Base-by-base conservation (phyloP, 2,329 filamentous ascomycete genomes). In the Penicillium sp. region DNA sequence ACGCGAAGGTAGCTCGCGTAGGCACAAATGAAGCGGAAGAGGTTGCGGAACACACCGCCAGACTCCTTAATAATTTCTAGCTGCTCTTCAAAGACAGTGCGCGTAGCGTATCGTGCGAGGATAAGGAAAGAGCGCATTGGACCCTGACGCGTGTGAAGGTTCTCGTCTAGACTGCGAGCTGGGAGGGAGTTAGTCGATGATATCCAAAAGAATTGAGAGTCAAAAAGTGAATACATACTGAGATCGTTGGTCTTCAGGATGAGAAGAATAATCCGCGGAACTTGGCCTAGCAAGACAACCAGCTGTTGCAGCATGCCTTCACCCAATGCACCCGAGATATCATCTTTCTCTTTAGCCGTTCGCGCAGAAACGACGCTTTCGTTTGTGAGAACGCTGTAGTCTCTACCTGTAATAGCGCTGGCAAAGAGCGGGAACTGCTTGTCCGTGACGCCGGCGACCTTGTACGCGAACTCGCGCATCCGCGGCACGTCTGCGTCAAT, bases 161-260 rank as follows among this genome's bases (percentile, higher is more conserved):
- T 92, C 78, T 99, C 94, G 70, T 99, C 94, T 18, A 99, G 82
- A 65, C 88, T 94, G 60, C 94, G 86, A 16, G 94, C 80, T 83
- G 56, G 34, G 21, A 21, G 42, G 32, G 34, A 52, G 50, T 64
- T 57, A 58, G 52, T 35, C 8, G 4, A n/a, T 27, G 32, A 16
- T 0, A 35, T 9, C 7, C 12, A 39, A 40, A 29, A 32, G 10
- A 41, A 41, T 18, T 2, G 5, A 32, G 8, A 8, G 8, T 37
- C 38, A 31, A 7, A 7, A 46, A 32, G 16, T 15, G 42, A 10
- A 37, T 31, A 74, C 80, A 68, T 75, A 83, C 80, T 99, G 38
- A 99, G 79, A 75, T 99, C 94, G 71, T 99, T 99, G 3, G 94
- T 99, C 77, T 99, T 99, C 59, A 99, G 81, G 62, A 99, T 97